These are phyloP conservation scores for Aspergillus sp. DNA, from an alignment of 2,329 filamentous ascomycete genomes.

Conservation along the genomic window DNA sequence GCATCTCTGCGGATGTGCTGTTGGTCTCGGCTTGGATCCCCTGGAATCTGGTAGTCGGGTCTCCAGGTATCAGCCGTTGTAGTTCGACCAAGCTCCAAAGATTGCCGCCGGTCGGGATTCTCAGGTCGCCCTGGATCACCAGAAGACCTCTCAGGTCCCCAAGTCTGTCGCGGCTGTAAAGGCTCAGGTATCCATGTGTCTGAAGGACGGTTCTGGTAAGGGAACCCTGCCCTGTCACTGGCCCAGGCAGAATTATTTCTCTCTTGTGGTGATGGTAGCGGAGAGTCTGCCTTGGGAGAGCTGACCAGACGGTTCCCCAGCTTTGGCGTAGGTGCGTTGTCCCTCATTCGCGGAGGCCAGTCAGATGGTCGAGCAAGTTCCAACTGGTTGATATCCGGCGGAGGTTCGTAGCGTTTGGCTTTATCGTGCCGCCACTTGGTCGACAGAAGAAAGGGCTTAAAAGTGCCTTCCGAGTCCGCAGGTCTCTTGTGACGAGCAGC, in stretches of 20 bases:
- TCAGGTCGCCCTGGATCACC: background rate
- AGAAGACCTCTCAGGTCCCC: background rate
- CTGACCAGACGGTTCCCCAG: background rate
- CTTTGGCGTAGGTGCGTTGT: background rate
- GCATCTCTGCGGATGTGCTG: background rate
- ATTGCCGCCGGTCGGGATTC: background rate
- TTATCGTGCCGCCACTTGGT: conserved; percentile 24
- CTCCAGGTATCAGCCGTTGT: background rate
- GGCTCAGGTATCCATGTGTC: background rate
- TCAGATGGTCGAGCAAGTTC: conserved; percentile 30
- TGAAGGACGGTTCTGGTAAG: background rate
- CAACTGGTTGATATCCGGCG: conserved; percentile 29
- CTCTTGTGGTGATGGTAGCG: background rate
- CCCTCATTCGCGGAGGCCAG: conserved; percentile 13
- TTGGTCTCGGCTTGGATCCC: no score
- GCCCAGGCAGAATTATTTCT: background rate
- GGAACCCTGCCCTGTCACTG: background rate
- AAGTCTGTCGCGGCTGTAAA: background rate
- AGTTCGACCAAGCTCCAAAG: background rate
- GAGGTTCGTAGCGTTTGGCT: conserved; percentile 22
- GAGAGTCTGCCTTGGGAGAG: background rate
- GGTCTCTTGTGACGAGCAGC: conserved; percentile 4
- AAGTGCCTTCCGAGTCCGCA: background rate
- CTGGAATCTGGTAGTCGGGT: background rate
- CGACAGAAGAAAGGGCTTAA: conserved; percentile 16